A percentile compares a stretch with the other conserved stretches of the same genome.
These are phyloP conservation scores for Stephanodiscus minutulus DNA, from an alignment of 108 stramenopile species.

Conservation along the genomic window DNA sequence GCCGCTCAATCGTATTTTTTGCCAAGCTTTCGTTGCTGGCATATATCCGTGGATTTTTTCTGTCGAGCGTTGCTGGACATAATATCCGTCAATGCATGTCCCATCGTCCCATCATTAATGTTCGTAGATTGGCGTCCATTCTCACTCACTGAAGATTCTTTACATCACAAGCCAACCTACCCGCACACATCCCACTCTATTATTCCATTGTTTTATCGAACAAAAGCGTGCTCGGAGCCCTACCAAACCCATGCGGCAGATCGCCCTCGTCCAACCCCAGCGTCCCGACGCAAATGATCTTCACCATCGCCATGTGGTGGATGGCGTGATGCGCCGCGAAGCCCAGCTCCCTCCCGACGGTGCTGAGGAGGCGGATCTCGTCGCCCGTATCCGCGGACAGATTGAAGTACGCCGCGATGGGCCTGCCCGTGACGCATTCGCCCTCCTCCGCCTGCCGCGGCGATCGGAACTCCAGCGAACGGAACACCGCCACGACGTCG, in stretches of 20 bases:
- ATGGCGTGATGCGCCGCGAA: slow-evolving; percentile 93
- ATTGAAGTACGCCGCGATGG: slow-evolving; percentile 73
- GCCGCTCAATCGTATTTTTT: no score
- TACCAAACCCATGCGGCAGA: slow-evolving; percentile 74
- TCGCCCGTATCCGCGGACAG: slow-evolving; percentile 59
- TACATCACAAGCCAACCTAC: neutral
- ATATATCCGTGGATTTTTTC: no score
- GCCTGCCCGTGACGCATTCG: slow-evolving; percentile 5
- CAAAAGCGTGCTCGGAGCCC: slow-evolving; percentile 79
- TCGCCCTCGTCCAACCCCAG: slow-evolving; percentile 51
- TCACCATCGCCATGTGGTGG: slow-evolving; percentile 93
- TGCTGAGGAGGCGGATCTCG: slow-evolving; percentile 62
- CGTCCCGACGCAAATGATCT: slow-evolving; percentile 69
- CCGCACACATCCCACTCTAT: neutral
- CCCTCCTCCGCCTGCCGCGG: neutral
- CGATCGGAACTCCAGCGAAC: slow-evolving; percentile 15
- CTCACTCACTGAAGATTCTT: no score
- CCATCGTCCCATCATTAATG: no score
- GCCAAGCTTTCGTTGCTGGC: no score
- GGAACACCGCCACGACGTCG: slow-evolving; percentile 44
- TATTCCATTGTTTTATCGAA: slow-evolving; percentile 39
- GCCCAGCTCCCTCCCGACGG: slow-evolving; percentile 83
- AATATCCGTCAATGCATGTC: no score
- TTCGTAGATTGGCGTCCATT: no score
- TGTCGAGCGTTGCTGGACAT: no score